Base-by-base conservation (phyloP, 2,329 filamentous ascomycete genomes). In the Fusarium hainanense region DNA sequence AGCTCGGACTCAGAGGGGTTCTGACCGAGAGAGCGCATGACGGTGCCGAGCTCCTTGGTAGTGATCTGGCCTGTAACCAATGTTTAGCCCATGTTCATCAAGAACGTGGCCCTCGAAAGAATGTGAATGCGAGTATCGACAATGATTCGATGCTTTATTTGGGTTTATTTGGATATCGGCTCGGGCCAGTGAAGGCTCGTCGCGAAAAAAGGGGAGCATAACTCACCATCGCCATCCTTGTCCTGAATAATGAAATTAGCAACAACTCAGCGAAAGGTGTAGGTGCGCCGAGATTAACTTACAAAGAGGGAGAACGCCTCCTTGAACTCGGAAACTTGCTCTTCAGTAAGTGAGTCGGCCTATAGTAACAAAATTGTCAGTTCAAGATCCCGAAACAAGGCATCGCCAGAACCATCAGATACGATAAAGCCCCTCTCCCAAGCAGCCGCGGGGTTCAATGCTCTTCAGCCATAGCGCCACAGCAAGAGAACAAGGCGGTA, bases 291-390 rank as follows among this genome's bases (percentile, higher is more conserved):
- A 34, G 54, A 21, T 44, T 48, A 14, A 84, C 96, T 91, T 91
- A 99, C 96, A 85, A 99, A 99, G 75, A 99, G 93, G 82, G 96
- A 99, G 87, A 99, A 99, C 58, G 96, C 96, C 87, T 99, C 96
- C 92, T 98, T 99, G 89, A 98, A 99, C 87, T 99, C 96, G 82
- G 96, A 98, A 82, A 99, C 96, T 89, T 99, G 96, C 87, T 99
- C 96, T 89, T 99, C 96, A 77, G 96, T 98, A 80, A 99, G 92
- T 83, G 95, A 95, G 83, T 99, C 96, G 82, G 95, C 95, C 95
- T 98, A 82, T 58, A 57, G 41, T 49, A 54, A 58, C 68, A 54
- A 62, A 58, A 52, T 61, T 54, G 75, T 79, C 66, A 76, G 77
- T 68, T 46, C 34, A 54, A 34, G 52, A 46, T 54, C 44, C 44